phyloP scores from a whole-genome alignment of 805 yeast genomes.

The Ogataea paradorogensis region DNA sequence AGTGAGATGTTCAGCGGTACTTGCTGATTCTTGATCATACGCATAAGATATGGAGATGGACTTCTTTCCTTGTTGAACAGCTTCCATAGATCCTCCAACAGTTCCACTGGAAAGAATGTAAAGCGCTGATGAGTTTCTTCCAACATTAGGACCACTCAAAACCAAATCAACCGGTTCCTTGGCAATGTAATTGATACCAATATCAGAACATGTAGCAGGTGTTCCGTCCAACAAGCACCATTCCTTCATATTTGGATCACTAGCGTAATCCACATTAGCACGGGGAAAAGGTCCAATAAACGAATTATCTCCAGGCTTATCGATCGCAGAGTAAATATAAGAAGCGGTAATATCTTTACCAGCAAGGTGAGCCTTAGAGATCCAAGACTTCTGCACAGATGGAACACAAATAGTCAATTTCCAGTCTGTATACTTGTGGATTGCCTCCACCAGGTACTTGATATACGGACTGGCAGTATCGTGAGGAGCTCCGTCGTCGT shows the following conservation, averaged over 20 bases:
- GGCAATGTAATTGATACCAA: constrained; percentile 75
- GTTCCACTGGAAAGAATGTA: constrained; percentile 93
- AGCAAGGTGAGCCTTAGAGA: constrained; percentile 94
- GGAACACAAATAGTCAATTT: constrained; percentile 82
- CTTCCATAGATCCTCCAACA: constrained; percentile 96
- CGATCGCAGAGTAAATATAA: constrained; percentile 59
- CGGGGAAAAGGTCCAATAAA: constrained; percentile 66
- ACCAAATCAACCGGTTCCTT: constrained; percentile 74
- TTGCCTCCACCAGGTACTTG: constrained; percentile 72
- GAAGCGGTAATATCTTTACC: constrained; percentile 60
- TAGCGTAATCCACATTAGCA: constrained; percentile 41
- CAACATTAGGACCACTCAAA: constrained; percentile 93
- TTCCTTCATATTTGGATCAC: constrained; percentile 52
- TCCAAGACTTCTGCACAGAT: constrained; percentile 87
- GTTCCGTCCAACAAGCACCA: constrained; percentile 91
- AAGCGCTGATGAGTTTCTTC: constrained; percentile 85
- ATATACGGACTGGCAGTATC: constrained; percentile 80
- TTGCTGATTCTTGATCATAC: constrained; percentile 50
- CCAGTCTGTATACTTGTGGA: constrained; percentile 72
- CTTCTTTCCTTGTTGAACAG: constrained; percentile 65
- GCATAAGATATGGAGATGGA: constrained; percentile 86
- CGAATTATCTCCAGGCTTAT: constrained; percentile 43
- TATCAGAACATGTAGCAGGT: constrained; percentile 93
- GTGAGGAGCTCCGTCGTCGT: constrained; percentile 95
- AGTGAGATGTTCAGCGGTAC: constrained; percentile 47